Evolutionary conservation across 371 early-diverging fungal genomes (phyloP).

Genomic region (Mortierella sp.): DNA sequence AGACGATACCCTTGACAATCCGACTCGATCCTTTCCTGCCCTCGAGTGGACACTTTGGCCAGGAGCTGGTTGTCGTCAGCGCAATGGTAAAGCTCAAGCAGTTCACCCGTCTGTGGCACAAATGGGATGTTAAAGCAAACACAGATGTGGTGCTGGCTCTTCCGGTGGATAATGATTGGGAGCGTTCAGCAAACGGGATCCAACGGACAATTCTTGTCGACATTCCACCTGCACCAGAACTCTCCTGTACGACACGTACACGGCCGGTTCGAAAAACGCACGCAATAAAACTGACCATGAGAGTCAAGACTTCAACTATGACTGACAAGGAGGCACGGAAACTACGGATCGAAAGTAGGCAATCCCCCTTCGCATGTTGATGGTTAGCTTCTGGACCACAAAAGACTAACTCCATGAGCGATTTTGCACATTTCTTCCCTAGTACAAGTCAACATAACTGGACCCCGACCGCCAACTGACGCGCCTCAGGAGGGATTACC

Average conservation of each 20-base stretch:
- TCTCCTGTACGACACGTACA: slow-evolving; percentile 38
- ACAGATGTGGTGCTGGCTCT: slow-evolving; percentile 27
- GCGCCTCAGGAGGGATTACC: slow-evolving; percentile 14
- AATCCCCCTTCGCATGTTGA: too few species aligned
- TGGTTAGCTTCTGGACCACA: too few species aligned
- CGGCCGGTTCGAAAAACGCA: slow-evolving; percentile 35
- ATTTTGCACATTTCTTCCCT: background rate
- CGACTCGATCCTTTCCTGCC: slow-evolving; percentile 30
- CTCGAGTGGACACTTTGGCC: slow-evolving; percentile 30
- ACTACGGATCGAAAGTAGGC: slow-evolving; percentile 40
- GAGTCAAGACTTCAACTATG: slow-evolving; percentile 16
- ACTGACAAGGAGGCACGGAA: slow-evolving; percentile 33
- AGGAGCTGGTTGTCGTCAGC: slow-evolving; percentile 28
- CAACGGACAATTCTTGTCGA: slow-evolving; percentile 27
- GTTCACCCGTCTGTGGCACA: slow-evolving; percentile 44
- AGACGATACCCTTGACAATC: slow-evolving; percentile 24
- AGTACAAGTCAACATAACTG: slow-evolving; percentile 28
- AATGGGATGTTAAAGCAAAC: slow-evolving; percentile 29
- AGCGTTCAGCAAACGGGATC: slow-evolving; percentile 7
- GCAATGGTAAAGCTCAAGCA: slow-evolving; percentile 39
- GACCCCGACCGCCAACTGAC: slow-evolving; percentile 36
- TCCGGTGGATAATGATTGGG: slow-evolving; percentile 26
- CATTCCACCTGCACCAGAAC: slow-evolving; percentile 31
- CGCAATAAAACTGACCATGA: slow-evolving; percentile 37
- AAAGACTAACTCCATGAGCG: too few species aligned